Percentiles rank a stretch among this genome's conserved stretches.
Conservation (phyloP, 768 basidiomycete genomes). For the Leucosporidium scottii region DNA sequence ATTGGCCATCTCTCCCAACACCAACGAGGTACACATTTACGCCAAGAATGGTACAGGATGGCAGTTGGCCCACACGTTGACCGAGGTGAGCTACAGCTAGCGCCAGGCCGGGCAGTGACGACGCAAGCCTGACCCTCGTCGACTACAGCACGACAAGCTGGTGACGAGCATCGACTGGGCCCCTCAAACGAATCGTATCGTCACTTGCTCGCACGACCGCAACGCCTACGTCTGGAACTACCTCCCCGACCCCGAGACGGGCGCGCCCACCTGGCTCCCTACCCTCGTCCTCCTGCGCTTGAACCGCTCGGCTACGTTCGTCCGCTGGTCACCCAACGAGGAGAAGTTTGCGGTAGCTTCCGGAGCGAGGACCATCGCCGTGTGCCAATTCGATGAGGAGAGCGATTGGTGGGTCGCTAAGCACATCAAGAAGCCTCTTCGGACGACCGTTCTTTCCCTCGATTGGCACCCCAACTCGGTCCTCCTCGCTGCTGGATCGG, state of each 20-base stretch:
- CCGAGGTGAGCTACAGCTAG: slow-evolving; percentile 57
- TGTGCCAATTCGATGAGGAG: slow-evolving; percentile 95
- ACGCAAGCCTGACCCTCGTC: not conserved
- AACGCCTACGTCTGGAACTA: slow-evolving; percentile 99
- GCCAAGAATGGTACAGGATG: slow-evolving; percentile 60
- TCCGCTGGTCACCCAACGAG: slow-evolving; percentile 93
- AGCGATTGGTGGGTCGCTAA: slow-evolving; percentile 99
- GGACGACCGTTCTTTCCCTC: slow-evolving; percentile 84
- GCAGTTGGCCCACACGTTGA: slow-evolving; percentile 62
- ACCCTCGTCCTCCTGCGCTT: slow-evolving; percentile 90
- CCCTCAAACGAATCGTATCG: slow-evolving; percentile 89
- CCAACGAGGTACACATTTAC: slow-evolving; percentile 78
- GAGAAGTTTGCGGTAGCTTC: slow-evolving; percentile 98
- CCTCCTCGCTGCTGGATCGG: slow-evolving; percentile 89
- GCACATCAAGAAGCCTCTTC: slow-evolving; percentile 92
- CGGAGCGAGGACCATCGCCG: slow-evolving; percentile 89
- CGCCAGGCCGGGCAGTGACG: not conserved
- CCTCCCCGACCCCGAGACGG: slow-evolving; percentile 63
- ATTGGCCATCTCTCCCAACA: slow-evolving; percentile 83
- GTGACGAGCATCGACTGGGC: slow-evolving; percentile 99
- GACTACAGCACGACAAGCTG: slow-evolving; percentile 80
- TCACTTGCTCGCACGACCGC: slow-evolving; percentile 96
- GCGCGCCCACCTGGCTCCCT: slow-evolving; percentile 77
- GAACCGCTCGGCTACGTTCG: slow-evolving; percentile 90
- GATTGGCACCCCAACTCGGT: slow-evolving; percentile 99